Evolutionary conservation across 768 basidiomycete species (phyloP).

Genomic region (Podaxis sp.): DNA sequence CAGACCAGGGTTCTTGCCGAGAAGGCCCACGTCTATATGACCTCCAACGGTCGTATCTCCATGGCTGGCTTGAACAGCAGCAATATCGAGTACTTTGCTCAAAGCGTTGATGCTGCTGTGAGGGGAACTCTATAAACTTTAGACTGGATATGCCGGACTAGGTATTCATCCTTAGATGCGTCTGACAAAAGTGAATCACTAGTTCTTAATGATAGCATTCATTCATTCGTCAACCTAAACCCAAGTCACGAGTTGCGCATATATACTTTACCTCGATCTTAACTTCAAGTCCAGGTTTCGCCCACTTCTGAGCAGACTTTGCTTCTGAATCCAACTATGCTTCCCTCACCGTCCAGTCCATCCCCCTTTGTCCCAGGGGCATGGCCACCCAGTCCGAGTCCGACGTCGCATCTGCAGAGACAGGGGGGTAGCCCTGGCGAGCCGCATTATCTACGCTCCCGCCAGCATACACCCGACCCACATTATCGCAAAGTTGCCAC

Average conservation of each 20-base stretch:
- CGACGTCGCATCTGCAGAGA: slow-evolving; percentile 1
- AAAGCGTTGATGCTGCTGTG: slow-evolving; percentile 82
- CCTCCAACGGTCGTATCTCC: slow-evolving; percentile 88
- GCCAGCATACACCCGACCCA: background rate
- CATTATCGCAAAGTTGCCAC: background rate
- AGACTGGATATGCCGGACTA: background rate
- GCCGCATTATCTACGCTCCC: slow-evolving; percentile 1
- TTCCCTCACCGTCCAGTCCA: slow-evolving; percentile 20
- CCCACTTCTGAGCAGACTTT: background rate
- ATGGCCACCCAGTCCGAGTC: slow-evolving; percentile 34
- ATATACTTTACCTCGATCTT: background rate
- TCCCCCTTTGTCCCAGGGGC: slow-evolving; percentile 42
- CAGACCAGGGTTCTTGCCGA: slow-evolving; percentile 85
- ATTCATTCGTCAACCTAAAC: background rate
- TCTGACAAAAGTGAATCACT: slow-evolving; percentile 12
- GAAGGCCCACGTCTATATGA: slow-evolving; percentile 92
- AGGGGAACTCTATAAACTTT: slow-evolving; percentile 63
- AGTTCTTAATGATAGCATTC: slow-evolving; percentile 7
- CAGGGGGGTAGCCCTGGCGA: background rate
- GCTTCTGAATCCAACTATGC: slow-evolving; percentile 5
- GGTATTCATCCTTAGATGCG: background rate
- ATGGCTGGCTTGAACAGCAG: slow-evolving; percentile 87
- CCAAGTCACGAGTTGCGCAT: slow-evolving; percentile 9
- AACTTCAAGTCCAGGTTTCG: background rate
- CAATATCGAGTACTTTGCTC: slow-evolving; percentile 90